Evolutionary conservation across 2,329 filamentous ascomycete species (phyloP).

Genomic region (Neodidymelliopsis sp.): DNA sequence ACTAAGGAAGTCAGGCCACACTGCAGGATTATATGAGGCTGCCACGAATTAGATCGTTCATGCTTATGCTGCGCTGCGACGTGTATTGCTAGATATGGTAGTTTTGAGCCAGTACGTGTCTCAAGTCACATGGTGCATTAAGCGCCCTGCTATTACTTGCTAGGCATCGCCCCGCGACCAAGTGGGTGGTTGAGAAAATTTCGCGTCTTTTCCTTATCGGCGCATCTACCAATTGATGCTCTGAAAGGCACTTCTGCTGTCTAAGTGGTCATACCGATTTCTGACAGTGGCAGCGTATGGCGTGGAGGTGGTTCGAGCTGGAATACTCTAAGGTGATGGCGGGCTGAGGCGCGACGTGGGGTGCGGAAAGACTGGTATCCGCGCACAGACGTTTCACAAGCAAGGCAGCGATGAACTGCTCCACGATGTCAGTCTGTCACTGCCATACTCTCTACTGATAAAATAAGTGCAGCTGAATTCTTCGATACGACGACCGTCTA

Average conservation of each 20-base stretch:
- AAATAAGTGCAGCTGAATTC: not conserved
- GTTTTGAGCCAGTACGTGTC: slow-evolving; percentile 37
- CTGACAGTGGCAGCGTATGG: slow-evolving; percentile 6
- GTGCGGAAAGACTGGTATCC: slow-evolving; percentile 21
- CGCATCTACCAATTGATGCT: slow-evolving; percentile 20
- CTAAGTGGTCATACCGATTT: slow-evolving; percentile 2
- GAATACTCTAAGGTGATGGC: not conserved
- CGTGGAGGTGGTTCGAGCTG: slow-evolving; percentile 13
- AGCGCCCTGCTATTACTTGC: slow-evolving; percentile 29
- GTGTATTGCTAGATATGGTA: slow-evolving; percentile 34
- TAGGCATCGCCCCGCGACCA: not conserved
- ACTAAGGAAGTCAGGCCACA: slow-evolving; percentile 41
- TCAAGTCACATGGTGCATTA: slow-evolving; percentile 34
- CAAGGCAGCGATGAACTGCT: slow-evolving; percentile 1
- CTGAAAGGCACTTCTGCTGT: not conserved
- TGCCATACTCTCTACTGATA: too few species aligned
- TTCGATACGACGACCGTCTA: not conserved
- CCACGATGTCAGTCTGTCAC: slow-evolving; percentile 5
- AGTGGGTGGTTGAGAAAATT: slow-evolving; percentile 2
- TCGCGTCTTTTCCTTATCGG: slow-evolving; percentile 3
- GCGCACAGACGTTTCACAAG: slow-evolving; percentile 17
- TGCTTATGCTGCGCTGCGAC: slow-evolving; percentile 42
- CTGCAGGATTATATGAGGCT: slow-evolving; percentile 40
- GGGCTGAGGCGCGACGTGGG: slow-evolving; percentile 10
- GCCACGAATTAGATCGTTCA: slow-evolving; percentile 25